Percentiles rank a stretch among this genome's conserved stretches.
Conservation (phyloP, 208 protist species). For the Acanthamoeba castellanii region DNA sequence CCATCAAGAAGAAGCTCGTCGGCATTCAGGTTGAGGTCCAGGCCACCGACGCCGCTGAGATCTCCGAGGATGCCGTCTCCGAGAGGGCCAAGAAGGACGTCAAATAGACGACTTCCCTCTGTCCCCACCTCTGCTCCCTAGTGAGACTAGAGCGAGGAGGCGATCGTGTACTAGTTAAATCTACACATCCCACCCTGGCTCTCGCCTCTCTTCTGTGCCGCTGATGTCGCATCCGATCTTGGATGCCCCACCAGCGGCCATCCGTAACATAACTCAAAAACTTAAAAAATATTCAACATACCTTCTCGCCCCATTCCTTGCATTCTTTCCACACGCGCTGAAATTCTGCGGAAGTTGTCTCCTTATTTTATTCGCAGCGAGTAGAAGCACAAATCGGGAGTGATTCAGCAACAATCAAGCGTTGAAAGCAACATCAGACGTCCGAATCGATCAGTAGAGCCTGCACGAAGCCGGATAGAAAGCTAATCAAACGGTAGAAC, state of each 20-base stretch:
- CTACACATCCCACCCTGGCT: background rate
- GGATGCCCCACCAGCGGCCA: background rate
- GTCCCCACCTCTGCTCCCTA: background rate
- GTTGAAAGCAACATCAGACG: background rate
- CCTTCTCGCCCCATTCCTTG: background rate
- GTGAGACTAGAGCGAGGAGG: background rate
- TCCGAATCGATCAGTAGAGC: background rate
- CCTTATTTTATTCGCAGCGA: too few species aligned
- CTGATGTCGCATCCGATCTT: too few species aligned
- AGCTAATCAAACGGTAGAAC: too few species aligned
- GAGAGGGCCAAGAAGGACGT: conserved; percentile 84
- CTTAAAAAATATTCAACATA: background rate
- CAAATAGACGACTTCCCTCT: background rate
- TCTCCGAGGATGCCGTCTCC: conserved; percentile 79
- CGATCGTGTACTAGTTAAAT: background rate
- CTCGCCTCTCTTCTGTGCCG: background rate
- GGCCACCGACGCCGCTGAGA: conserved; percentile 85
- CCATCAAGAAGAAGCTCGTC: conserved; percentile 84
- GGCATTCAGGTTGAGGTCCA: conserved; percentile 91
- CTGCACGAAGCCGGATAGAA: too few species aligned
- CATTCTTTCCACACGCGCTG: background rate
- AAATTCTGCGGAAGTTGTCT: background rate
- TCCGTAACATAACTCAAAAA: background rate
- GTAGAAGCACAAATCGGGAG: too few species aligned
- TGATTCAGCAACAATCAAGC: too few species aligned